Evolutionary conservation across 2,329 filamentous ascomycete genomes (phyloP), one percentile per base, ranked within the genome.

Genomic region (Gnomoniopsis smithogilvyi): DNA sequence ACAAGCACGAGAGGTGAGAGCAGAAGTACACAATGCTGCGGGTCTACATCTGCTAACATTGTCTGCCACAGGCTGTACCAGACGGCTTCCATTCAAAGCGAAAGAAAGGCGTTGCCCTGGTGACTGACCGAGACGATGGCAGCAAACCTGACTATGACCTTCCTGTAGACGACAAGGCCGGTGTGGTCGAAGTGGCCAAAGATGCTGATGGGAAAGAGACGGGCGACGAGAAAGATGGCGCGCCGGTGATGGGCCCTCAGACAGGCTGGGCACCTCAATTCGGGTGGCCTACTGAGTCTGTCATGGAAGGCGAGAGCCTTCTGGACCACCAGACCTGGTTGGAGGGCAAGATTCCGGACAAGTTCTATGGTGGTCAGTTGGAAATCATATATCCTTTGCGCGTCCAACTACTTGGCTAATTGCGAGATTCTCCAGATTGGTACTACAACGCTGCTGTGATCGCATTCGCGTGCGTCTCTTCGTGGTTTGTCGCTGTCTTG

Each of bases 401-500:
- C n/a, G 12, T 45, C 41, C 45, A 19, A 3, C 24, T 10, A 19
- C 45, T 45, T 3, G 34, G 34, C 54, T 56, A 36, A 56, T 50
- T 43, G 2, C 34, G 22, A 38, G 47, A 14, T 21, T 61, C n/a
- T 53, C 64, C 43, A 91, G 92, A 98, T 72, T 99, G 95, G 95
- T 99, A 98, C 73, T 93, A 99, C 74, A 99, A 99, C 73, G 87
- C 93, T 2, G 95, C 81, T n/a, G 78, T 99, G 62, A 97, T 99
- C 70, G 81, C 94, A 65, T 97, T 99, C 70, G 92, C 94, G 54
- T 97, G 92, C 70, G 79, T 99, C 54, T 80, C 85, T 33, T 96
- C 94, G 22, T 99, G 94, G 93, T 81, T 96, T 3, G 81, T 97
- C 41, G 94, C 93, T 33, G 81, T 94, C 21, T 79, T 99, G 11